Evolutionary conservation across 768 basidiomycete genomes (phyloP).

Genomic region (Lyophyllum semitale): DNA sequence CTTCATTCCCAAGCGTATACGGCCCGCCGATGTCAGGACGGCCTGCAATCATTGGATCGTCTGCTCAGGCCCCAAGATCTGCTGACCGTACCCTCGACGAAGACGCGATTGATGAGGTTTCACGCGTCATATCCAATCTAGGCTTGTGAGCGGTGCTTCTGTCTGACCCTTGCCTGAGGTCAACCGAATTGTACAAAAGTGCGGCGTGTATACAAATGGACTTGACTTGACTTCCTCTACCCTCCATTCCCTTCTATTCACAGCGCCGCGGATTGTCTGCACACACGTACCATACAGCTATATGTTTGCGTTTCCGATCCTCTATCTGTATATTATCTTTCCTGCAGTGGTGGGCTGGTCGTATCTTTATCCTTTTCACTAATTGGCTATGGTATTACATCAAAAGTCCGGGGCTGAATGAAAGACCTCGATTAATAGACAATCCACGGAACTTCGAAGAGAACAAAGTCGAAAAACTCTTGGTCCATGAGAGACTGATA

Average conservation of each 20-base stretch:
- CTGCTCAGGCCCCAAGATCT: conserved; percentile 44
- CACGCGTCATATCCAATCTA: conserved; percentile 77
- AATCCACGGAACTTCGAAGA: conserved; percentile 94
- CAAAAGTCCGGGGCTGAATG: conserved; percentile 18
- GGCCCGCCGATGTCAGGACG: conserved; percentile 56
- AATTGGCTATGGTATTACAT: conserved; percentile 47
- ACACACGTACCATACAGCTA: conserved; percentile 23
- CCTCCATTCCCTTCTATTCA: conserved; percentile 13
- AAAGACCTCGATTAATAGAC: conserved; percentile 46
- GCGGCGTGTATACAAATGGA: conserved; percentile 22
- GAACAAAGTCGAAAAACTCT: conserved; percentile 93
- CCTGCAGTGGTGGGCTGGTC: conserved; percentile 57
- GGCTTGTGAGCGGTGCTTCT: conserved; percentile 47
- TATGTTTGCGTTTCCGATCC: conserved; percentile 40
- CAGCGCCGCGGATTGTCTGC: conserved; percentile 21
- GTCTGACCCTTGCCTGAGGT: conserved; percentile 9
- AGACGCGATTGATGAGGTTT: conserved; percentile 67
- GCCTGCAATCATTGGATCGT: conserved; percentile 45
- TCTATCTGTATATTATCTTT: conserved; percentile 44
- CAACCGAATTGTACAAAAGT: conserved; percentile 19
- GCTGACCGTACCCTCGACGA: conserved; percentile 49
- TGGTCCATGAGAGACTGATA: conserved; percentile 93
- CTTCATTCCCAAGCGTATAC: conserved; percentile 85
- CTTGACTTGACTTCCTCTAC: conserved; percentile 10
- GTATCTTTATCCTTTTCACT: conserved; percentile 62